Evolutionary conservation across 441 rosid genomes (phyloP).

Genomic region (Arabidopsis hybrid): DNA sequence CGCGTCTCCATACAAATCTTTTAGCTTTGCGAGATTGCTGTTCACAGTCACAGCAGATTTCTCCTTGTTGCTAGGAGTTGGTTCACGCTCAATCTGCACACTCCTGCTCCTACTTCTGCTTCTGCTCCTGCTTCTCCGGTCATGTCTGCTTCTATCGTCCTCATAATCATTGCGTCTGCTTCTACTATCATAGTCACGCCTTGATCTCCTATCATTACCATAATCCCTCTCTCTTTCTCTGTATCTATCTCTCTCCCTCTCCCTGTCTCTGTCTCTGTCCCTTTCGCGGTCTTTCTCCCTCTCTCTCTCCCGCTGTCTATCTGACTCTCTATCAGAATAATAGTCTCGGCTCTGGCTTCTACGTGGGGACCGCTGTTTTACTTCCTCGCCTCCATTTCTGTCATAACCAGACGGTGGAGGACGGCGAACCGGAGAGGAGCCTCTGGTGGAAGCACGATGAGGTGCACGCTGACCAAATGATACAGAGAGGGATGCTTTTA

Average conservation of each 20-base stretch:
- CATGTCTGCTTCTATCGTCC: constrained; percentile 54
- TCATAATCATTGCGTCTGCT: constrained; percentile 61
- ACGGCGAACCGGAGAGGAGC: constrained; percentile 96
- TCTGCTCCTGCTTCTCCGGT: constrained; percentile 58
- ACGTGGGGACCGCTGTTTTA: constrained; percentile 65
- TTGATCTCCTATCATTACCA: constrained; percentile 62
- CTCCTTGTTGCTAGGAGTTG: constrained; percentile 65
- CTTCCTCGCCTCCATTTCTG: constrained; percentile 52
- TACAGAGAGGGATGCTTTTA: constrained; percentile 98
- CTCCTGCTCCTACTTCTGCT: constrained; percentile 85
- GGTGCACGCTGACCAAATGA: constrained; percentile 99
- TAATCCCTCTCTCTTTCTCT: constrained; percentile 64
- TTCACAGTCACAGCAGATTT: constrained; percentile 62
- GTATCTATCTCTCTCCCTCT: constrained; percentile 50
- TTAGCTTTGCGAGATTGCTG: constrained; percentile 90
- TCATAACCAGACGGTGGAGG: constrained; percentile 73
- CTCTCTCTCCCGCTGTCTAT: constrained; percentile 51
- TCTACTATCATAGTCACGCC: constrained; percentile 58
- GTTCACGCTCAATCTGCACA: constrained; percentile 66
- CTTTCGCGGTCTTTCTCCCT: constrained; percentile 45
- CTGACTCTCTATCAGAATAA: constrained; percentile 63
- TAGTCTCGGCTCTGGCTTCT: constrained; percentile 78
- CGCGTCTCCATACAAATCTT: constrained; percentile 83
- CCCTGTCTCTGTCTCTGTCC: constrained; percentile 33
- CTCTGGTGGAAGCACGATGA: constrained; percentile 98